Evolutionary conservation across 352 stramenopile genomes (phyloP), one percentile per base, ranked within the genome.

Genomic region (Aphanomyces invadans): DNA sequence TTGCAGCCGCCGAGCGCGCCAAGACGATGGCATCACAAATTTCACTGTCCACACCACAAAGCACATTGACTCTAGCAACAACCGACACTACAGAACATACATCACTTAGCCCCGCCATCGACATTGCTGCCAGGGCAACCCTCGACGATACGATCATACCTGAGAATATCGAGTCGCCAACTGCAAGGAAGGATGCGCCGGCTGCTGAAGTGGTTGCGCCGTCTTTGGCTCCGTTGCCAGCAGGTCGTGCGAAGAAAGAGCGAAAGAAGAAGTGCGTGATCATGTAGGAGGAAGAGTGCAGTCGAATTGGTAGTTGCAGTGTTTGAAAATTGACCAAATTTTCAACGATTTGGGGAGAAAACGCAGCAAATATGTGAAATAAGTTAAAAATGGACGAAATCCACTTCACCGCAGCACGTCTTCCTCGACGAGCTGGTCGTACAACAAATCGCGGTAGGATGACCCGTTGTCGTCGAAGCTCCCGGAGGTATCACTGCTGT

Each of bases 1-100:
- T 75, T 26, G 75, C 83, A 5, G 81, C 85, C 1, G 75, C 74
- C 38, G 77, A 73, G 42, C 78, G 83, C 21, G 85, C 85, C 0
- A 75, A 85, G 33, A 74, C 83, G 61, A 66, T 89, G 49, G 26
- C 21, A n/a, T 42, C 11, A 28, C 52, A 39, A 36, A 39, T 39
- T 36, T 7, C 21, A 60, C 26, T 39, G 52, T 17, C 45, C 19
- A 9, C 45, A 28, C 19, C 45, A 4, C 2, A 15, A 9, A 2
- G 4, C 7, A n/a, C 7, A 10, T 39, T 12, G 3, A 31, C 12
- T 15, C n/a, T 10, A 36, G 23, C 28, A 7, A 31, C 3, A 53
- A 21, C 9, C n/a, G 12, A 12, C 45, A 26, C 45, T 15, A 26
- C 15, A 21, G 45, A 26, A 7, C 21, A 9, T n/a, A 29, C 3